Conservation (phyloP, 345 rosid species). For the Salix purpurea region DNA sequence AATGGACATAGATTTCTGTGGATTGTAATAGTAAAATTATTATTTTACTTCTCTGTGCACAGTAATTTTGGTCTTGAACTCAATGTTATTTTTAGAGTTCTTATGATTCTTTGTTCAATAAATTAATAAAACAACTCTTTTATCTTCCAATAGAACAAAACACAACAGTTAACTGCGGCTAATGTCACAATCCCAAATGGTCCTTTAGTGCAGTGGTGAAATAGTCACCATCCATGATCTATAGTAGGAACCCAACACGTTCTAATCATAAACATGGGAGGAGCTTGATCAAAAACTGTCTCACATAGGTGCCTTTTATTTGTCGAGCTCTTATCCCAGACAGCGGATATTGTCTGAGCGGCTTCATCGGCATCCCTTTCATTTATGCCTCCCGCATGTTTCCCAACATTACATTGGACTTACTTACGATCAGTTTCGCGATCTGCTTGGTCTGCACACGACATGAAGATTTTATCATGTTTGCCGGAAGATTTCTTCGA, state of each 20-base stretch:
- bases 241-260: neutral
- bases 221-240: neutral
- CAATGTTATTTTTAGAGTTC: too few relatives aligned
- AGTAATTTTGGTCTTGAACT: too few relatives aligned
- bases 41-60: too few relatives aligned
- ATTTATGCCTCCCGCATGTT: neutral
- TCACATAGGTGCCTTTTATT: neutral
- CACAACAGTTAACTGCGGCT: too few relatives aligned
- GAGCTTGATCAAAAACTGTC: neutral
- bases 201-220: neutral
- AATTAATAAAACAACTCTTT: too few relatives aligned
- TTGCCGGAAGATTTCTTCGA: neutral
- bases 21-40: too few relatives aligned
- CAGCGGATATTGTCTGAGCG: neutral
- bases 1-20: too few relatives aligned
- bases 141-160: too few relatives aligned
- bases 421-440: neutral
- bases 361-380: neutral
- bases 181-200: too few relatives aligned
- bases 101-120: too few relatives aligned
- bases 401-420: neutral
- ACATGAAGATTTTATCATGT: conserved; percentile 5
- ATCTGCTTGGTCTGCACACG: conserved; percentile 4
- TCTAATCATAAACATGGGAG: neutral
- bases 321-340: neutral